Conservation (phyloP, 2,329 filamentous ascomycete species). For the Aspergillus brasiliensis region DNA sequence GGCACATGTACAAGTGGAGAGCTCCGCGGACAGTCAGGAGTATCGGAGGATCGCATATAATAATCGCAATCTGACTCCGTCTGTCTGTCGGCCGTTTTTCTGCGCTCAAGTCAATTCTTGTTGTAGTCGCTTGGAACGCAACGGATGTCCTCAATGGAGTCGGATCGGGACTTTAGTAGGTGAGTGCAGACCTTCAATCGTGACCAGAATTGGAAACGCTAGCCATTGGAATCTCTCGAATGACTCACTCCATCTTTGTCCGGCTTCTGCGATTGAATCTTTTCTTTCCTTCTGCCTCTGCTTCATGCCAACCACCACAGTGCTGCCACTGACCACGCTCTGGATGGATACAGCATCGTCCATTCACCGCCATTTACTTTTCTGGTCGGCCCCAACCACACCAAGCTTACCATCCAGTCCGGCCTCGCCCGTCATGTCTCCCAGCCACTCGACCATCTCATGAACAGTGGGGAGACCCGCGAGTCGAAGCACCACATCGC, state of each 20-base stretch:
- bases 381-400: constrained; percentile 49
- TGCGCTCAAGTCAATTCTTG: background rate
- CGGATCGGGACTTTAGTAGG: constrained; percentile 17
- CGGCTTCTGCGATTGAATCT: background rate
- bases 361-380: constrained; percentile 50
- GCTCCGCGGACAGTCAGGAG: background rate
- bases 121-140: background rate
- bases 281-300: background rate
- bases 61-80: background rate
- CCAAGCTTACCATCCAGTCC: constrained; percentile 50
- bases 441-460: constrained; percentile 45
- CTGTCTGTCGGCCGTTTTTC: background rate
- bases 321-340: constrained; percentile 23
- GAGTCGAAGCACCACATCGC: constrained; percentile 48
- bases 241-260: constrained; percentile 4
- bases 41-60: background rate
- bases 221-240: background rate
- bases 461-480: constrained; percentile 50
- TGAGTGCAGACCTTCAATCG: constrained; percentile 5
- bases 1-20: background rate
- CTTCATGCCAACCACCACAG: constrained; percentile 17
- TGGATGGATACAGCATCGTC: constrained; percentile 40
- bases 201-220: background rate
- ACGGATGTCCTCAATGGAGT: constrained; percentile 15
- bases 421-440: constrained; percentile 49